Conservation (phyloP, 192 early-diverging fungal species). For the Coemansia sp. region DNA sequence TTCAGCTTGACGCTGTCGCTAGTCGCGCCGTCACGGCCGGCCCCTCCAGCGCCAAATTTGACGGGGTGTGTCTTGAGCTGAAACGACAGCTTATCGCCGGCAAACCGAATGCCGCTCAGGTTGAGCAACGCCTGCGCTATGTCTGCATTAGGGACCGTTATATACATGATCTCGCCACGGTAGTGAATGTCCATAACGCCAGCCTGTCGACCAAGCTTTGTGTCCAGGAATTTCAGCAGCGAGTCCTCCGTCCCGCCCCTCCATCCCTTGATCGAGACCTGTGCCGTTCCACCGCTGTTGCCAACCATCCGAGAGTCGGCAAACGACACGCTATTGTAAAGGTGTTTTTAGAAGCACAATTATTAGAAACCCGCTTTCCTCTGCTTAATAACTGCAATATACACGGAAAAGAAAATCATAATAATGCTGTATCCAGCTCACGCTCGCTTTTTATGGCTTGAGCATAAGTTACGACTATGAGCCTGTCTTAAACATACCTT, state of each 20-base stretch:
- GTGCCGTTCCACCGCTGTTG: constrained; percentile 26
- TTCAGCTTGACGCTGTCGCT: constrained; percentile 32
- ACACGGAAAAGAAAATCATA: too few relatives aligned
- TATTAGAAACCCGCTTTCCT: background rate
- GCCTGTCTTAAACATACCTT: background rate
- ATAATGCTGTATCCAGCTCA: too few relatives aligned
- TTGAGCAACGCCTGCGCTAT: constrained; percentile 45
- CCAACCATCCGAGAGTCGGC: constrained; percentile 23
- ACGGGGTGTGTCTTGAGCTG: constrained; percentile 46
- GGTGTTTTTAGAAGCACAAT: background rate
- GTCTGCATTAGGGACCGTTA: constrained; percentile 28
- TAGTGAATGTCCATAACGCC: constrained; percentile 33
- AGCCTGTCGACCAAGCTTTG: constrained; percentile 34
- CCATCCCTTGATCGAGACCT: constrained; percentile 50
- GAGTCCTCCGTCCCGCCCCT: constrained; percentile 39
- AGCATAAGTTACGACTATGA: background rate
- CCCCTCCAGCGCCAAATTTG: constrained; percentile 27
- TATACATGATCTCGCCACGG: constrained; percentile 47
- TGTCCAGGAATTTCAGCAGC: constrained; percentile 39
- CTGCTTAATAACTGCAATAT: too few relatives aligned
- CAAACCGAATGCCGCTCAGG: constrained; percentile 50
- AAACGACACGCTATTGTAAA: constrained; percentile 23
- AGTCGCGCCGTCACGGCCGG: constrained; percentile 17
- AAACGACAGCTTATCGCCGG: constrained; percentile 41
- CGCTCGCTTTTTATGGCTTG: background rate